These are phyloP conservation scores for Coprinopsis strossmayeri DNA, from an alignment of 768 basidiomycete genomes.

Conservation along the genomic window DNA sequence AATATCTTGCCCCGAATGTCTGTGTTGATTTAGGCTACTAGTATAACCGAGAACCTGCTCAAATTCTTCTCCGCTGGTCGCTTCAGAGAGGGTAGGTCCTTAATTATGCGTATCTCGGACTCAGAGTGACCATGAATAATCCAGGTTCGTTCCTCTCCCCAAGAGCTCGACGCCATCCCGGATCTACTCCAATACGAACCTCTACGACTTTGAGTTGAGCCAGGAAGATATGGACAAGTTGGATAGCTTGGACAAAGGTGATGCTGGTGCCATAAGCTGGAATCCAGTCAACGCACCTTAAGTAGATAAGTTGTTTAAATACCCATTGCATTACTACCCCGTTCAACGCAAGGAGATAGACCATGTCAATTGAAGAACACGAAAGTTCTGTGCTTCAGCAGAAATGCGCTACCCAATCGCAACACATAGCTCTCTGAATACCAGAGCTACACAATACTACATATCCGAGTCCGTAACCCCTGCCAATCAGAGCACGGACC, in stretches of 20 bases:
- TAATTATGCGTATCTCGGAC: slow-evolving; percentile 12
- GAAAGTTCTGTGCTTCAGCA: no score
- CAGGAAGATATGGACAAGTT: slow-evolving; percentile 59
- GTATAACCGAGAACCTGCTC: slow-evolving; percentile 52
- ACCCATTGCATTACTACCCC: no score
- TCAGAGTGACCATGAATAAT: not conserved
- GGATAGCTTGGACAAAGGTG: slow-evolving; percentile 66
- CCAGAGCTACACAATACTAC: no score
- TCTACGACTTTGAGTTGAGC: slow-evolving; percentile 71
- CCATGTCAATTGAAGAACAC: no score
- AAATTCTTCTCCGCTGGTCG: slow-evolving; percentile 87
- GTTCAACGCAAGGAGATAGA: no score
- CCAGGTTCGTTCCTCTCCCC: slow-evolving; percentile 74
- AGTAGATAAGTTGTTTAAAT: no score
- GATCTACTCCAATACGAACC: slow-evolving; percentile 63
- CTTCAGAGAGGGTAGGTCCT: slow-evolving; percentile 80
- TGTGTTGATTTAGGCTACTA: slow-evolving; percentile 29
- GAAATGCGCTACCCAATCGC: no score
- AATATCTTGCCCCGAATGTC: not conserved
- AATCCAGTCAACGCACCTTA: slow-evolving; percentile 66
- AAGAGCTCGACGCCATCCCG: slow-evolving; percentile 70
- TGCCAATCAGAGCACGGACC: no score
- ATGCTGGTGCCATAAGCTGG: slow-evolving; percentile 74
- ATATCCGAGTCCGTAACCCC: no score
- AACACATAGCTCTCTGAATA: no score